Evolutionary conservation across 2,329 filamentous ascomycete genomes (phyloP), one percentile per base, ranked within the genome.

Genomic region (Fusarium abutilonis): DNA sequence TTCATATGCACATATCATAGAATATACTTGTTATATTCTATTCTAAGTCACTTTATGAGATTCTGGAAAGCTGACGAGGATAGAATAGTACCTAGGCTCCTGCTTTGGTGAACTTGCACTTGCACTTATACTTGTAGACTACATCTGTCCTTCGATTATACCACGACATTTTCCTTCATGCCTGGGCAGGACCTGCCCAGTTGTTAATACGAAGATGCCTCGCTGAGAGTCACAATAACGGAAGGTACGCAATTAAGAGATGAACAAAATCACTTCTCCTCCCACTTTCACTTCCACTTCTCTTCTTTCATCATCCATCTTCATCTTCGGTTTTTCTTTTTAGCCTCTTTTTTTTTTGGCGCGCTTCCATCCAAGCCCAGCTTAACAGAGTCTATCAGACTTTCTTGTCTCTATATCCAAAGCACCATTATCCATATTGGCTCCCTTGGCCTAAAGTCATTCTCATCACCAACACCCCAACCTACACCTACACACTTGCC

Each of bases 261-360:
- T 39, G 48, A 29, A 52, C 36, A 61, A 64, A 48, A 56, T 14
- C 41, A 28, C 19, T 11, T 47, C 35, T 6, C 28, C 10, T 29
- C 5, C 17, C 45, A 17, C 29, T 31, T 19, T 19, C 15, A 4
- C 15, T 19, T 34, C 36, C 35, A 17, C 35, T 54, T 40, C 35
- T 50, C 46, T 61, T 60, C 41, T 44, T 39, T 19, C 48, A 38
- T 48, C 42, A 39, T 44, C 52, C 46, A 56, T 52, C 53, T 32
- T 41, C 52, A 44, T 42, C 36, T 15, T 32, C 45, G 28, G 19
- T 19, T 19, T 19, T 19, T 19, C 19, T 19, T 19, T 4, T 19
- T 19, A 4, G 19, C 19, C 19, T 19, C 4, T 19, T 19, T 19
- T 19, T 29, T 54, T 52, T 39, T 54, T 56, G 49, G 45, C 34